These are phyloP conservation scores for Fonsecaea pugnacius DNA, from an alignment of 2,329 filamentous ascomycete genomes.

Conservation along the genomic window DNA sequence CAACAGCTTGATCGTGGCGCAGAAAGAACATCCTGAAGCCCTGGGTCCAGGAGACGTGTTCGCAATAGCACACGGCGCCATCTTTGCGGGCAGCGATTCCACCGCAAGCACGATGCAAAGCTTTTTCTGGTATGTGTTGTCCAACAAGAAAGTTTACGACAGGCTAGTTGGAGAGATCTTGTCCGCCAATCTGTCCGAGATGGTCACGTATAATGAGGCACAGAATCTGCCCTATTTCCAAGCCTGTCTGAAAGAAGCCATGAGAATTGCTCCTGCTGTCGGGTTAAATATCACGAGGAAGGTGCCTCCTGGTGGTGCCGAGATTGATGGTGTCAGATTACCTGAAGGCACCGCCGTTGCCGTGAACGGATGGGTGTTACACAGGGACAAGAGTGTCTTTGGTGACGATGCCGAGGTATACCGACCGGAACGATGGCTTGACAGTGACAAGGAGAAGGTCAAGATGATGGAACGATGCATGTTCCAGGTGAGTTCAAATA, in stretches of 20 bases:
- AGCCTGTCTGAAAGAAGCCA: slow-evolving; percentile 37
- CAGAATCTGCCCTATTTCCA: slow-evolving; percentile 35
- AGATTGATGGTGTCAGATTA: slow-evolving; percentile 32
- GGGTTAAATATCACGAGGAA: slow-evolving; percentile 39
- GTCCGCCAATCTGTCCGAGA: slow-evolving; percentile 31
- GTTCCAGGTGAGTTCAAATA: slow-evolving; percentile 54
- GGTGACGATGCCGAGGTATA: slow-evolving; percentile 47
- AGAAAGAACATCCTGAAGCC: slow-evolving; percentile 55
- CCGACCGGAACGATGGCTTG: slow-evolving; percentile 53
- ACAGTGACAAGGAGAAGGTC: slow-evolving; percentile 31
- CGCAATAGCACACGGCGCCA: slow-evolving; percentile 61
- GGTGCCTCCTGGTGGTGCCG: slow-evolving; percentile 34
- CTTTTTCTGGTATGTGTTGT: slow-evolving; percentile 58
- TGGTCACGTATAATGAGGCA: slow-evolving; percentile 34
- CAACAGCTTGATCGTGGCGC: slow-evolving; percentile 57
- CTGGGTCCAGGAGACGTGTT: slow-evolving; percentile 61
- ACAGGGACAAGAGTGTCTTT: slow-evolving; percentile 49
- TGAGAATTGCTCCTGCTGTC: slow-evolving; percentile 37
- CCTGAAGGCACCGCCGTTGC: slow-evolving; percentile 30
- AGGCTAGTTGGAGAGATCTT: slow-evolving; percentile 54
- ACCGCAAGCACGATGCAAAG: slow-evolving; percentile 65
- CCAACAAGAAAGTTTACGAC: slow-evolving; percentile 50
- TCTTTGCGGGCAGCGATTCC: slow-evolving; percentile 59
- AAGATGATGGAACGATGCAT: slow-evolving; percentile 61
- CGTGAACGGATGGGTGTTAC: slow-evolving; percentile 47